These are phyloP conservation scores for Tylopilus rubrobrunneus DNA, from an alignment of 768 basidiomycete species.

Conservation along the genomic window DNA sequence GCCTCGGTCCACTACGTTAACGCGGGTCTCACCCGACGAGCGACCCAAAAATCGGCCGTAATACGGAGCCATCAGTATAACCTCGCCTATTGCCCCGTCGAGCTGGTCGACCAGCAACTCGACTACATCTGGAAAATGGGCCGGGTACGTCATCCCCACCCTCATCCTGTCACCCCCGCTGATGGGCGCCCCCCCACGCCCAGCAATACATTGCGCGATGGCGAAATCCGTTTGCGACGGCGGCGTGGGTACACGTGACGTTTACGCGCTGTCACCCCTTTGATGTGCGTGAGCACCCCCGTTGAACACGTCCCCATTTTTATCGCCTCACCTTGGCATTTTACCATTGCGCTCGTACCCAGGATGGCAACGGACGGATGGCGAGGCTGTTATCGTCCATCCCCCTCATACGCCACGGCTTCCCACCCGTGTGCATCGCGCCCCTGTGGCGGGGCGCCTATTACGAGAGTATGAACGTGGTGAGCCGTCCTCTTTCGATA, in stretches of 20 bases:
- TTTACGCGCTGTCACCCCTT: conserved; percentile 35
- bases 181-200: no score
- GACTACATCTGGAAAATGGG: conserved; percentile 36
- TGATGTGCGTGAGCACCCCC: no score
- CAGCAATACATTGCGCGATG: conserved; percentile 37
- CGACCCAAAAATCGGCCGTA: conserved; percentile 28
- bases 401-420: conserved; percentile 31
- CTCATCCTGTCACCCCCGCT: no score
- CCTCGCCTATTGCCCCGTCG: conserved; percentile 30
- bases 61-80: conserved; percentile 32
- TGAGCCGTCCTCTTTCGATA: no score
- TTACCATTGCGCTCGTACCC: no score
- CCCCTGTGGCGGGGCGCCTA: conserved; percentile 23
- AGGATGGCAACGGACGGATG: conserved; percentile 37
- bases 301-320: no score
- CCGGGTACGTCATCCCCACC: conserved; percentile 23
- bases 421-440: conserved; percentile 29
- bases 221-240: conserved; percentile 36
- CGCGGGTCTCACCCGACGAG: conserved; percentile 27
- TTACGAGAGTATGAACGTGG: conserved; percentile 33
- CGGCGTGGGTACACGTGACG: conserved; percentile 34
- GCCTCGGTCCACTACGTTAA: conserved; percentile 26
- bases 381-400: conserved; percentile 33
- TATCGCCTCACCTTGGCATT: no score
- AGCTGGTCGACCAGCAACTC: conserved; percentile 30